Evolutionary conservation across 331 rosid species (phyloP).

Genomic region (Malus hybrid): DNA sequence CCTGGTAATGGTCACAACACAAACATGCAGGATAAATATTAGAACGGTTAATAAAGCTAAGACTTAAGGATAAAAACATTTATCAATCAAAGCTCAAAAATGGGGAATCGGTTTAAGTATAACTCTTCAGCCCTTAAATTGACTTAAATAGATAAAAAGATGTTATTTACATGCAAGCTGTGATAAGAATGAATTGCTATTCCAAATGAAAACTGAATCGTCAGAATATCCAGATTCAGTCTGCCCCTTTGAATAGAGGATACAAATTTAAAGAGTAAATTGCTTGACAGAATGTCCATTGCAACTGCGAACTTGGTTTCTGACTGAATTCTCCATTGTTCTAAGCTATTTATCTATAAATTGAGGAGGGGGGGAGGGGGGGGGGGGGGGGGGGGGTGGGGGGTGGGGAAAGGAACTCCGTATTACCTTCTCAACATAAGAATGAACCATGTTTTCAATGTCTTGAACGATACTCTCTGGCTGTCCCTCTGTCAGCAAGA

Average conservation of each 20-base stretch:
- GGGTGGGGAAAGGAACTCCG: not conserved
- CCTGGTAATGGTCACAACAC: not conserved
- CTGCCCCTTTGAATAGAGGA: not conserved
- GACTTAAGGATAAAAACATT: not conserved
- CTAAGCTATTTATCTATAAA: not conserved
- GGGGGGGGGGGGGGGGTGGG: no score
- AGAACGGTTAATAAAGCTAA: no score
- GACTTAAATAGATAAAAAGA: not conserved
- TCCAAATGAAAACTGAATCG: no score
- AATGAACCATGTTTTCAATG: slow-evolving; percentile 54
- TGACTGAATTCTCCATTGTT: not conserved
- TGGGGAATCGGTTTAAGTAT: not conserved
- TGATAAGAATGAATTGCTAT: no score
- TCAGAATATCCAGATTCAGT: not conserved
- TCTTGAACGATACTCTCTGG: slow-evolving; percentile 73
- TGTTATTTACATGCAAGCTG: no score
- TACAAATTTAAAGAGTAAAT: not conserved
- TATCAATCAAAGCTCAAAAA: not conserved
- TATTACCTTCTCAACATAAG: slow-evolving; percentile 71
- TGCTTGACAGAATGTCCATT: not conserved
- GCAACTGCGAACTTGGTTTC: not conserved
- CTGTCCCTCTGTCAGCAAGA: slow-evolving; percentile 59
- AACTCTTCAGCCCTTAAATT: not conserved
- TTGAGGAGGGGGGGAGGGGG: not conserved
- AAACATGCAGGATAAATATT: not conserved